Evolutionary conservation across 495 filamentous ascomycete species (phyloP).

Genomic region (Penicillium nucicola): DNA sequence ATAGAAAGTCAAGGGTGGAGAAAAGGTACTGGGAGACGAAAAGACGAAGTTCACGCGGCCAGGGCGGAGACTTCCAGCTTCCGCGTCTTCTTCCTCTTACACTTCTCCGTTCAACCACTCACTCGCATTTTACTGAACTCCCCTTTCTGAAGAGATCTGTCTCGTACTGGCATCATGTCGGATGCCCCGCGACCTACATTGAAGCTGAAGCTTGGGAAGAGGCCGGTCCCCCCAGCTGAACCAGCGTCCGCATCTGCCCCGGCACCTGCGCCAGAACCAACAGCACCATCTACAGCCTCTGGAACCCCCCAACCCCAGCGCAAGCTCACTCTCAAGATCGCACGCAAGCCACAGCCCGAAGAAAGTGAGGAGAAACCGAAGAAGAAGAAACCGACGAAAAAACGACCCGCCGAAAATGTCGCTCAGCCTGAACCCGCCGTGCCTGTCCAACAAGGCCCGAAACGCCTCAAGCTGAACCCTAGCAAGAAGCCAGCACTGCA

Average conservation of each 20-base stretch:
- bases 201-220: slow-evolving; percentile 51
- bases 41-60: neutral
- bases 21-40: slow-evolving; percentile 3
- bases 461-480: slow-evolving; percentile 43
- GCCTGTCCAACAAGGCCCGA: slow-evolving; percentile 29
- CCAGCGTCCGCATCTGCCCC: slow-evolving; percentile 27
- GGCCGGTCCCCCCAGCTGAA: slow-evolving; percentile 27
- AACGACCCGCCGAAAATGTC: slow-evolving; percentile 36
- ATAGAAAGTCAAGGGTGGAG: neutral
- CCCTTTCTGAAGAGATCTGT: neutral
- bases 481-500: slow-evolving; percentile 42
- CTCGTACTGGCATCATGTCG: slow-evolving; percentile 27
- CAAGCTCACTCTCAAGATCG: slow-evolving; percentile 54
- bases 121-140: neutral
- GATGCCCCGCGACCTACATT: slow-evolving; percentile 40
- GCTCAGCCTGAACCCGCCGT: slow-evolving; percentile 16
- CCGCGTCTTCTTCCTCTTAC: slow-evolving; percentile 3
- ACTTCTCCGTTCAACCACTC: neutral
- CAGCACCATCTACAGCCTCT: slow-evolving; percentile 27
- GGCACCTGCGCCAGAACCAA: slow-evolving; percentile 20
- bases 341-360: slow-evolving; percentile 31
- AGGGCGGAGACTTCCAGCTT: slow-evolving; percentile 13
- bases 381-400: slow-evolving; percentile 51
- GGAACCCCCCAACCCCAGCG: slow-evolving; percentile 35
- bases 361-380: slow-evolving; percentile 26